These are phyloP conservation scores for Citrus cavaleriei DNA, from an alignment of 345 rosid species.

Conservation along the genomic window DNA sequence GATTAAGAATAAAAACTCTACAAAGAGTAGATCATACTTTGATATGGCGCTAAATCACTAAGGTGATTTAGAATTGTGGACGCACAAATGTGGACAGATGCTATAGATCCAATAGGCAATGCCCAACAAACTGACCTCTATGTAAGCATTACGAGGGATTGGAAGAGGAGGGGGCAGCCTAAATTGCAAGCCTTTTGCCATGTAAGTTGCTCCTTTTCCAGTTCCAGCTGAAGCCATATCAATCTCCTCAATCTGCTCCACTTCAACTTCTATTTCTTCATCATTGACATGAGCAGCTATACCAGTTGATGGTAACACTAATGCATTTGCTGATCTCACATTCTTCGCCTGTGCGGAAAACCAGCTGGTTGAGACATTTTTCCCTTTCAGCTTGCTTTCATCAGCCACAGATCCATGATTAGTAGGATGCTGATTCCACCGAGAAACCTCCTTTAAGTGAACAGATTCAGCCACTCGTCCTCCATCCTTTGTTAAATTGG, in stretches of 20 bases:
- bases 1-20: not conserved
- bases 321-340: conserved; percentile 17
- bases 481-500: conserved; percentile 24
- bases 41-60: not conserved
- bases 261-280: conserved; percentile 47
- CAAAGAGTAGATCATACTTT: not conserved
- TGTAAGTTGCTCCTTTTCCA: conserved; percentile 9
- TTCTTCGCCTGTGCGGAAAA: conserved; percentile 33
- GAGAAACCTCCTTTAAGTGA: conserved; percentile 31
- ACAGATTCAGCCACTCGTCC: conserved; percentile 27
- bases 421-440: conserved; percentile 33
- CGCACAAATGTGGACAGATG: not conserved
- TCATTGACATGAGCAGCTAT: conserved; percentile 68
- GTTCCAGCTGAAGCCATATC: conserved; percentile 21
- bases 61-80: not conserved
- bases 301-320: conserved; percentile 52
- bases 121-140: conserved; percentile 31
- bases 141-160: conserved; percentile 33
- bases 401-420: conserved; percentile 29
- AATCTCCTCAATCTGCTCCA: conserved; percentile 41
- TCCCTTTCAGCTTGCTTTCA: conserved; percentile 50
- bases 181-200: conserved; percentile 33
- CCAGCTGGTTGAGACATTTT: conserved; percentile 30
- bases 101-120: not conserved
- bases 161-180: conserved; percentile 48